Evolutionary conservation across 2,329 filamentous ascomycete species (phyloP), one percentile per base, ranked within the genome.

Genomic region (Cytospora mali): DNA sequence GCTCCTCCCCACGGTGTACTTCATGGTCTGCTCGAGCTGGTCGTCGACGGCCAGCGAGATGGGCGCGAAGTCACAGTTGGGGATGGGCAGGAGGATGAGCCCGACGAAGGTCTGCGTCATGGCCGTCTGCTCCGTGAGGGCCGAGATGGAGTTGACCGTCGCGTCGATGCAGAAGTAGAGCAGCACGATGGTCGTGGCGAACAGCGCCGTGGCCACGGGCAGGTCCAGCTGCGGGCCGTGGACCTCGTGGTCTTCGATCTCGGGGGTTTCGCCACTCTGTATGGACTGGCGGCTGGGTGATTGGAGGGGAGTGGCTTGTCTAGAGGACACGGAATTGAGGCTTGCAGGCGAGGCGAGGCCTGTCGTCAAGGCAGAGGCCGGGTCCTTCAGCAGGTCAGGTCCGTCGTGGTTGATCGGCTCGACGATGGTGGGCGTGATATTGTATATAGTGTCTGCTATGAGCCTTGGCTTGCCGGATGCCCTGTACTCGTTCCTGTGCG

Each of bases 91-190:
- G 7, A 61, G 33, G 27, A 57, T 55, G n/a, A 54, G 28, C n/a
- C 55, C 56, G 21, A 57, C 52, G 35, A 61, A 65, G 1, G 18
- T 65, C 7, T 13, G 39, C 7, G 63, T 49, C n/a, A 65, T 39
- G 11, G 33, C 23, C n/a, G 50, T 42, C 55, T 55, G 42, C 31
- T 59, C 33, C 25, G 48, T 56, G 3, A 65, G 63, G 7, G 59
- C 33, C 11, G 46, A 53, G 46, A 58, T 48, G 53, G 21, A 57
- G 59, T 50, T 51, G n/a, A 50, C 54, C 21, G 31, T 54, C 39
- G 35, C 35, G 31, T 62, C 59, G 25, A 52, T 64, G 50, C 58
- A 62, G 49, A 62, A 46, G 39, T 58, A 62, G 9, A 64, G 50
- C 21, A 55, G 21, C 18, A 33, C 39, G 46, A 52, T 55, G 21